These are phyloP conservation scores for Suhomyces sp. DNA, from an alignment of 805 yeast species.

Conservation along the genomic window DNA sequence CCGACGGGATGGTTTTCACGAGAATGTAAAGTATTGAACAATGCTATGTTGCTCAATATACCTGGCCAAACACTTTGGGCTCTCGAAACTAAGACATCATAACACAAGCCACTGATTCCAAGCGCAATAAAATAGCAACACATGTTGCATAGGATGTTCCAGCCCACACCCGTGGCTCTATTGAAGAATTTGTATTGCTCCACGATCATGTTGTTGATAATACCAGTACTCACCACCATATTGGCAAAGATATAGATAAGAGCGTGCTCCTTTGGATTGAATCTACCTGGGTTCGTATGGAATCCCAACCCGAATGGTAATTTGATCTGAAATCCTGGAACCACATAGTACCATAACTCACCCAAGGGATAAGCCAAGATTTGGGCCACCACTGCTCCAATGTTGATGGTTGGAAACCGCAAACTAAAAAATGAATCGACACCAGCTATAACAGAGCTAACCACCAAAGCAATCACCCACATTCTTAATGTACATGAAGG, in stretches of 20 bases:
- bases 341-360: conserved; percentile 1
- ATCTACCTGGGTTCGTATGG: conserved; percentile 19
- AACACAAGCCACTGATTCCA: conserved; percentile 25
- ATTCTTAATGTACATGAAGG: not conserved
- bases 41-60: conserved; percentile 16
- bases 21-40: conserved; percentile 12
- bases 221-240: conserved; percentile 18
- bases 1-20: not conserved
- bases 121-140: conserved; percentile 14
- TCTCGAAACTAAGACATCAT: conserved; percentile 26
- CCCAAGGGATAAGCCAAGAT: conserved; percentile 21
- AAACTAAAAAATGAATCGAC: conserved; percentile 22
- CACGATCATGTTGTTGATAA: conserved; percentile 16
- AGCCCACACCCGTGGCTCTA: conserved; percentile 18
- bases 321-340: conserved; percentile 6
- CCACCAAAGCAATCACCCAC: not conserved
- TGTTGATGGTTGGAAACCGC: conserved; percentile 22
- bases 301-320: conserved; percentile 10
- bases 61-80: conserved; percentile 53
- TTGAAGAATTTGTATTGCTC: conserved; percentile 16
- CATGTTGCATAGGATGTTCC: conserved; percentile 15
- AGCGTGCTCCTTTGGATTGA: conserved; percentile 19
- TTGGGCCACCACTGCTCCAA: conserved; percentile 21
- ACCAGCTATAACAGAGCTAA: conserved; percentile 17
- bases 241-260: conserved; percentile 16